Conservation (phyloP, 2,329 filamentous ascomycete genomes). For the Capronia americana region DNA sequence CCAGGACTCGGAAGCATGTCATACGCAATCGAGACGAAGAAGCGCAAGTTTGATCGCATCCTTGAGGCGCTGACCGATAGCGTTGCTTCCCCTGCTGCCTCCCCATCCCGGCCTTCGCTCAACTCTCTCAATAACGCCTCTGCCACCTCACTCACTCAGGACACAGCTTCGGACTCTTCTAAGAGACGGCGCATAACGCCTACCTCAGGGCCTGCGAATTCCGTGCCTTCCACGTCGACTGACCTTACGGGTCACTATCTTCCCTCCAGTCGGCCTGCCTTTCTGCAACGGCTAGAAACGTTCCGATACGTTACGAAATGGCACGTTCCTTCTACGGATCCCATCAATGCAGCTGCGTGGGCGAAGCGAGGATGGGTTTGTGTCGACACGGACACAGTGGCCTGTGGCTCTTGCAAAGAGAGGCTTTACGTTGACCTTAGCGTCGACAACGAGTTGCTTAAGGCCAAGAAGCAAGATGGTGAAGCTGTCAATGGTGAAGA, state of each 20-base stretch:
- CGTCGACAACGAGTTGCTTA: slow-evolving; percentile 51
- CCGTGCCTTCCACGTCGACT: slow-evolving; percentile 44
- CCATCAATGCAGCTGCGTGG: slow-evolving; percentile 90
- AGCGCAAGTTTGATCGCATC: slow-evolving; percentile 56
- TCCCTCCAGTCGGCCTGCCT: slow-evolving; percentile 82
- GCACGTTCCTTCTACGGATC: slow-evolving; percentile 82
- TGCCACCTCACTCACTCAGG: slow-evolving; percentile 24
- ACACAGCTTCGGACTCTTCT: slow-evolving; percentile 34
- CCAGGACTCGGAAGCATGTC: slow-evolving; percentile 30
- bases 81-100: slow-evolving; percentile 1
- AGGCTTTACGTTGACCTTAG: slow-evolving; percentile 82
- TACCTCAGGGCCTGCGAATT: slow-evolving; percentile 36
- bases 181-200: slow-evolving; percentile 38
- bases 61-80: slow-evolving; percentile 49
- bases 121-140: slow-evolving; percentile 33
- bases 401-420: slow-evolving; percentile 82
- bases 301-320: slow-evolving; percentile 92
- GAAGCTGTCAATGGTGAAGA: slow-evolving; percentile 47
- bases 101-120: slow-evolving; percentile 28
- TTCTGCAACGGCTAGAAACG: slow-evolving; percentile 79
- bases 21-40: slow-evolving; percentile 55
- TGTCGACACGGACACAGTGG: slow-evolving; percentile 79
- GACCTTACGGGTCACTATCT: slow-evolving; percentile 71
- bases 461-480: slow-evolving; percentile 34
- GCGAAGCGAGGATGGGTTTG: slow-evolving; percentile 92